phyloP scores from a whole-genome alignment of 2,329 filamentous ascomycete species.

The Orbilia ellipsospora region DNA sequence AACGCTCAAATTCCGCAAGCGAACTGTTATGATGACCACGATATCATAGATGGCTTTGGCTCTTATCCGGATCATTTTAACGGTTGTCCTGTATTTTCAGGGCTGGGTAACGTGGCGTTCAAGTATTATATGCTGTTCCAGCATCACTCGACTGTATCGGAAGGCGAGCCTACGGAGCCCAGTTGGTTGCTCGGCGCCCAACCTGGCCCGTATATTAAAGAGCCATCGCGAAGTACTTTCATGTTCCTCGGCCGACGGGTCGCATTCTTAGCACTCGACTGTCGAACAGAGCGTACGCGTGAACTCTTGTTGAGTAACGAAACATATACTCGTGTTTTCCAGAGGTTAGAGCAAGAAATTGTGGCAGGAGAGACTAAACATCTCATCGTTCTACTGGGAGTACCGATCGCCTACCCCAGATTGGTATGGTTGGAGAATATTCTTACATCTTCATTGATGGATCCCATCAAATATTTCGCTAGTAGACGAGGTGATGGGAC shows the following conservation, averaged over 20 bases:
- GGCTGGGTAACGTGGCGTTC: conserved; percentile 89
- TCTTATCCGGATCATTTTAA: conserved; percentile 94
- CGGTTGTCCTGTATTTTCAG: conserved; percentile 87
- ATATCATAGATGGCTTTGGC: conserved; percentile 90
- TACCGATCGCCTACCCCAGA: conserved; percentile 84
- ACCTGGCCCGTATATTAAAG: conserved; percentile 89
- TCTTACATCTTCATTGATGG: conserved; percentile 85
- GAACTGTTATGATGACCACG: conserved; percentile 97
- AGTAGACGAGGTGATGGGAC: conserved; percentile 72
- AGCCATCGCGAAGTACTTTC: conserved; percentile 85
- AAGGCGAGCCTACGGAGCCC: conserved; percentile 84
- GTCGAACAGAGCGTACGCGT: conserved; percentile 87
- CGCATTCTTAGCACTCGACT: conserved; percentile 87
- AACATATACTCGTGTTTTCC: conserved; percentile 87
- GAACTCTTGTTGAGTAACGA: conserved; percentile 82
- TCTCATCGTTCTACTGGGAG: conserved; percentile 84
- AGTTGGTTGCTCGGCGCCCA: conserved; percentile 86
- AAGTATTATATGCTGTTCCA: conserved; percentile 99
- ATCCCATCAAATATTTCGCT: conserved; percentile 87
- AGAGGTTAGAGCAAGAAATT: conserved; percentile 84
- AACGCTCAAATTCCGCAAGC: conserved; percentile 97
- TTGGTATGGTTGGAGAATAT: conserved; percentile 78
- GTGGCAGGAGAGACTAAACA: conserved; percentile 87
- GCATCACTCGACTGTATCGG: conserved; percentile 85
- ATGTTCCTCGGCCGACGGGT: conserved; percentile 82